Conservation (phyloP, 23 red algal species). For the Gracilaria caudata region DNA sequence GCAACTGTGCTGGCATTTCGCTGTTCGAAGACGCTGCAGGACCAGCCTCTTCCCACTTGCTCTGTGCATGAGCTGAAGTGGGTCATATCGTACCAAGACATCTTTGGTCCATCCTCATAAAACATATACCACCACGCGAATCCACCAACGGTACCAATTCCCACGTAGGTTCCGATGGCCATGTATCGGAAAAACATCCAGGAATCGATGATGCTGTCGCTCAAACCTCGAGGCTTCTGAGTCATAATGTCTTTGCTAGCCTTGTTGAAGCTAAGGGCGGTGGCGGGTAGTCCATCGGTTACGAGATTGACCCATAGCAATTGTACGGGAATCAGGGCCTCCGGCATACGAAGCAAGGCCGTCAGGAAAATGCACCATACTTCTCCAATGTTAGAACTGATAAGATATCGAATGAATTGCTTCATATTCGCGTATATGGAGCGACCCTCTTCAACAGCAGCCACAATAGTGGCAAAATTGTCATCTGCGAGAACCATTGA, state of each 20-base stretch:
- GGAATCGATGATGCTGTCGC: slow-evolving; percentile 85
- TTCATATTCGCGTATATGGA: slow-evolving; percentile 99
- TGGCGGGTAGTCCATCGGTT: slow-evolving; percentile 97
- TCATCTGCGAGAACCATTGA: slow-evolving; percentile 99
- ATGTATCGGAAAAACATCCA: slow-evolving; percentile 96
- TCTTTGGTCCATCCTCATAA: slow-evolving; percentile 80
- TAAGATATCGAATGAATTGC: slow-evolving; percentile 98
- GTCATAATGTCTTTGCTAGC: slow-evolving; percentile 89
- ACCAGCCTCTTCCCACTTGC: slow-evolving; percentile 58
- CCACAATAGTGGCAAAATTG: slow-evolving; percentile 98
- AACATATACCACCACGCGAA: slow-evolving; percentile 98
- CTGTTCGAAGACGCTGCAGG: slow-evolving; percentile 78
- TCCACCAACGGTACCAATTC: slow-evolving; percentile 91
- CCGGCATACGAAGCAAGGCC: slow-evolving; percentile 87
- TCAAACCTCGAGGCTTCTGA: slow-evolving; percentile 81
- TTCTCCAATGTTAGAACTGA: slow-evolving; percentile 98
- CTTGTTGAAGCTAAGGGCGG: slow-evolving; percentile 95
- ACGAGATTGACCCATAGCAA: slow-evolving; percentile 99
- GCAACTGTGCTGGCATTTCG: slow-evolving; percentile 85
- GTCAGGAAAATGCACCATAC: slow-evolving; percentile 98
- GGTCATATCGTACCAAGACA: slow-evolving; percentile 87
- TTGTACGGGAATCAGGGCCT: slow-evolving; percentile 96
- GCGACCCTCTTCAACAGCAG: slow-evolving; percentile 94
- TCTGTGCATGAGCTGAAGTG: slow-evolving; percentile 69
- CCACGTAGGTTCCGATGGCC: slow-evolving; percentile 94